Evolutionary conservation across 176 grass and related monocot genomes (phyloP).

Genomic region (Melocanna baccifera): DNA sequence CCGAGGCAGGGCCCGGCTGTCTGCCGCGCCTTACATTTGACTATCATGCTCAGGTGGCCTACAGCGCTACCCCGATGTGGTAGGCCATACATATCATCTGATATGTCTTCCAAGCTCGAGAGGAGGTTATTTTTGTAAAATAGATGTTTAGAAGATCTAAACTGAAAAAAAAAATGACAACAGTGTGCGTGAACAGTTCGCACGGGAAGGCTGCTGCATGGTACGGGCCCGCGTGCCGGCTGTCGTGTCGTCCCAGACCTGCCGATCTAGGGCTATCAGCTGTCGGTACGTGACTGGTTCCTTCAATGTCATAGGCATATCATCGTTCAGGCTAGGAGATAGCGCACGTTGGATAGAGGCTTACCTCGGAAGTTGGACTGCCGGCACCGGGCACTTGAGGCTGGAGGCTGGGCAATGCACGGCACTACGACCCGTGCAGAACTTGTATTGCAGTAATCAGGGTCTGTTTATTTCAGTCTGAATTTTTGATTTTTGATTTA

Average conservation of each 20-base stretch:
- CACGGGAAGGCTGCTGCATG: neutral
- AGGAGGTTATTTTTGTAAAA: no score
- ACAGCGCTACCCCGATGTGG: no score
- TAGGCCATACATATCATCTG: no score
- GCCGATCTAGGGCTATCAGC: neutral
- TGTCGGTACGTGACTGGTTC: neutral
- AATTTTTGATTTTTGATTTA: no score
- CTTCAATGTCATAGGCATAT: neutral
- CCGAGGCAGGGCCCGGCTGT: no score
- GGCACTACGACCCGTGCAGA: neutral
- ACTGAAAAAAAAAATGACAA: no score
- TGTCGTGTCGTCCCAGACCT: neutral
- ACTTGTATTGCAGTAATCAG: neutral
- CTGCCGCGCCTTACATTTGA: no score
- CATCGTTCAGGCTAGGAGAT: neutral
- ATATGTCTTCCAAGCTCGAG: no score
- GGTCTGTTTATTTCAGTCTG: no score
- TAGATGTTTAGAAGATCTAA: no score
- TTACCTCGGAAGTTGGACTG: neutral
- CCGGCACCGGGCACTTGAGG: neutral
- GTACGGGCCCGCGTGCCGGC: neutral
- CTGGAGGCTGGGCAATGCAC: neutral
- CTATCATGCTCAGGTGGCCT: no score
- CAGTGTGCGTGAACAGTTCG: no score
- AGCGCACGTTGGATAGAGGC: neutral